phyloP scores from a whole-genome alignment of 768 basidiomycete genomes.

The Mycena alexandri region DNA sequence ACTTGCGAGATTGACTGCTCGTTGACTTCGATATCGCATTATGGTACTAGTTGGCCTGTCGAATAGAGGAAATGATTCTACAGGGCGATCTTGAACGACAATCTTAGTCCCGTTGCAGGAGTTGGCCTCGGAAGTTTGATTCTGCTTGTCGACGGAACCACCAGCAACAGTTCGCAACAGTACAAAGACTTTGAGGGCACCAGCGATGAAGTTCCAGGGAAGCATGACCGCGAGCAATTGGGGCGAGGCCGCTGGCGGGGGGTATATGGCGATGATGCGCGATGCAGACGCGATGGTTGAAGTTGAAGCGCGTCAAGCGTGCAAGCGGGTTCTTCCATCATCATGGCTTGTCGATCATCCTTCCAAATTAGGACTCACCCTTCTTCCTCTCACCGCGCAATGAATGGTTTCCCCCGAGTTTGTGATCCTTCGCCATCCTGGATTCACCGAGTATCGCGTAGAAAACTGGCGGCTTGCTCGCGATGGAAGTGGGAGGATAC shows the following conservation, averaged over 20 bases:
- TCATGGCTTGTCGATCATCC: no score
- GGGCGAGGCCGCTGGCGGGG: neutral
- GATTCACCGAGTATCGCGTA: slow-evolving; percentile 71
- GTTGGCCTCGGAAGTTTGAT: neutral
- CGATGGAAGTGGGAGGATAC: slow-evolving; percentile 52
- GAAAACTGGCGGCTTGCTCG: slow-evolving; percentile 63
- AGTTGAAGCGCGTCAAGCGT: no score
- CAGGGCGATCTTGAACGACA: slow-evolving; percentile 25
- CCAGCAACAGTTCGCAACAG: slow-evolving; percentile 11
- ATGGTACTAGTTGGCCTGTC: slow-evolving; percentile 62
- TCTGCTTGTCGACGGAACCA: no score
- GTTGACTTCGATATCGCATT: slow-evolving; percentile 73
- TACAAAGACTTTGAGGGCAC: slow-evolving; percentile 1
- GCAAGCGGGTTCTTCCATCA: no score
- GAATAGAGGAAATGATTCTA: slow-evolving; percentile 60
- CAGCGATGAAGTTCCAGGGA: neutral
- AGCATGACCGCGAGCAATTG: slow-evolving; percentile 14
- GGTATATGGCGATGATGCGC: no score
- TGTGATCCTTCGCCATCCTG: slow-evolving; percentile 57
- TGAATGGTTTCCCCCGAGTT: slow-evolving; percentile 60
- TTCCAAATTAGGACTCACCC: no score
- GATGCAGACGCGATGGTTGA: no score
- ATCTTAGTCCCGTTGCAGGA: slow-evolving; percentile 16
- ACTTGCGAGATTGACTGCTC: slow-evolving; percentile 64
- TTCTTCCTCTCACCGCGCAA: neutral